Evolutionary conservation across 805 yeast genomes (phyloP).

Genomic region (Komagataella mondaviorum): DNA sequence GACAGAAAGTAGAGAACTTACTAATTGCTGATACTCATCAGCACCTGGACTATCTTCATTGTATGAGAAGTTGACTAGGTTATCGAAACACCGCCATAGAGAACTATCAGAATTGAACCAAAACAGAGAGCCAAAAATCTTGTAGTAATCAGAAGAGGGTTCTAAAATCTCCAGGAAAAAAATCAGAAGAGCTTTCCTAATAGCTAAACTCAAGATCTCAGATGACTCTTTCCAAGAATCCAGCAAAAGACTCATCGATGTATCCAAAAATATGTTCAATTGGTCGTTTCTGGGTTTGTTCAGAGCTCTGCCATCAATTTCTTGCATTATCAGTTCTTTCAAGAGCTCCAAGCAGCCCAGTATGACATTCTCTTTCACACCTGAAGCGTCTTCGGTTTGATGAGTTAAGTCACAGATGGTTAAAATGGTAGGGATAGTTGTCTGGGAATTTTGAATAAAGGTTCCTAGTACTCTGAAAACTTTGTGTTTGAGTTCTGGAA

Average conservation of each 20-base stretch:
- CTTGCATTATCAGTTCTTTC: not conserved
- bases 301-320: not conserved
- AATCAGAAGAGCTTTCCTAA: not conserved
- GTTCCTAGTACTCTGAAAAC: not conserved
- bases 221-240: not conserved
- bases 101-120: not conserved
- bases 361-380: not conserved
- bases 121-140: not conserved
- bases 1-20: not conserved
- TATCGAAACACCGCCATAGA: not conserved
- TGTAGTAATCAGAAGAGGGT: not conserved
- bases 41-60: not conserved
- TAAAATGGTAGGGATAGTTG: not conserved
- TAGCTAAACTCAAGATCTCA: not conserved
- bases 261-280: constrained; percentile 2
- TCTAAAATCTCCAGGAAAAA: not conserved
- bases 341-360: not conserved
- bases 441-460: not conserved
- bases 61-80: not conserved
- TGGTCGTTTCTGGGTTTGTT: constrained; percentile 8
- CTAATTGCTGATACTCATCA: not conserved
- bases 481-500: not conserved
- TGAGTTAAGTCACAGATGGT: not conserved
- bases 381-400: not conserved
- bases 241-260: not conserved